Evolutionary conservation across 805 yeast genomes (phyloP).

Genomic region (Starmera amethionina): DNA sequence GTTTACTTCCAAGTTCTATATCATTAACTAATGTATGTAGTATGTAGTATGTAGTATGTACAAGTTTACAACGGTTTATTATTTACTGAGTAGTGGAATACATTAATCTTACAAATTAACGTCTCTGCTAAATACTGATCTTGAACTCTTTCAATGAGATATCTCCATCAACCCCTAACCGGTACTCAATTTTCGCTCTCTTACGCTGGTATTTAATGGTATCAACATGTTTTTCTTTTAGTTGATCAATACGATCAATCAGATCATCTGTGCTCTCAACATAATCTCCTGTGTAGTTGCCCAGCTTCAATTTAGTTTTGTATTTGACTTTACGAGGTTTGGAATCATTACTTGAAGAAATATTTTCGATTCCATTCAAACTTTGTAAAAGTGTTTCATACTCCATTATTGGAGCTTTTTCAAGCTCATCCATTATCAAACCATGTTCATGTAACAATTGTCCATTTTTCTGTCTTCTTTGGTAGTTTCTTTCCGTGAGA

Average conservation of each 20-base stretch:
- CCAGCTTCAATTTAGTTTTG: conserved; percentile 11
- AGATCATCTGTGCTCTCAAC: conserved; percentile 14
- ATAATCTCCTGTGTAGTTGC: conserved; percentile 19
- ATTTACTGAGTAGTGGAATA: too few species aligned
- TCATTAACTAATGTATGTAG: too few species aligned
- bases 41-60: too few species aligned
- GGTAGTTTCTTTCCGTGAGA: conserved; percentile 5
- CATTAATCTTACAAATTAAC: too few species aligned
- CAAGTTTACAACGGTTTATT: too few species aligned
- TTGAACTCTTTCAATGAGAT: not conserved
- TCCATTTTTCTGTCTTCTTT: conserved; percentile 10
- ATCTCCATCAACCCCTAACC: not conserved
- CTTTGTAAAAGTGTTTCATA: conserved; percentile 3
- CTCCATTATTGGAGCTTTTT: too few species aligned
- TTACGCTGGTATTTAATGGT: not conserved
- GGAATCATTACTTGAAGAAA: not conserved
- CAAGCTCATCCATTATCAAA: conserved; percentile 2
- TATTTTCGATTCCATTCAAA: conserved; percentile 4
- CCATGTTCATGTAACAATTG: conserved; percentile 10
- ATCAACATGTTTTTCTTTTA: not conserved
- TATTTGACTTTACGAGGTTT: not conserved
- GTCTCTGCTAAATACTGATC: not conserved
- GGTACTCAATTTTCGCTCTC: not conserved
- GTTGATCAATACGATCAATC: conserved; percentile 5
- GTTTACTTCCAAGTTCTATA: too few species aligned